Percentiles rank a stretch among this genome's conserved stretches.
Evolutionary conservation across 192 early-diverging fungal species (phyloP).

Genomic region (Coemansia furcata): DNA sequence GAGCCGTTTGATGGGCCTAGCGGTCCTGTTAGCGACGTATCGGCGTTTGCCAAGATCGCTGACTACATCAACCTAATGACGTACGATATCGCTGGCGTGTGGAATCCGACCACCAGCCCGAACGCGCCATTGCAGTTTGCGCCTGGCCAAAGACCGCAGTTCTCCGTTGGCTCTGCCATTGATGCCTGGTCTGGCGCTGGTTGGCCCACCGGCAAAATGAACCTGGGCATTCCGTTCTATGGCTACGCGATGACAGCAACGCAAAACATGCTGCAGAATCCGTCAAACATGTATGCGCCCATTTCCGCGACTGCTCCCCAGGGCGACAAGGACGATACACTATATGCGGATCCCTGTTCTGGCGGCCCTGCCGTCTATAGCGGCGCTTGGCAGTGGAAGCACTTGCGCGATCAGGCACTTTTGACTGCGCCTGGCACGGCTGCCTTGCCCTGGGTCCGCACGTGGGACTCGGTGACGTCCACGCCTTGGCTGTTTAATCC

Average conservation of each 20-base stretch:
- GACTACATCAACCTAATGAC: constrained; percentile 67
- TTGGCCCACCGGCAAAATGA: constrained; percentile 55
- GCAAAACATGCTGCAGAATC: constrained; percentile 8
- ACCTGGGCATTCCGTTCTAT: constrained; percentile 59
- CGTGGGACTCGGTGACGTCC: constrained; percentile 56
- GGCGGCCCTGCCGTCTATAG: constrained; percentile 42
- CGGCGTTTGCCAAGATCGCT: constrained; percentile 57
- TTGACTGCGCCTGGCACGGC: constrained; percentile 12
- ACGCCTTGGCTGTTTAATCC: constrained; percentile 73
- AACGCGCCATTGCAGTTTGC: constrained; percentile 55
- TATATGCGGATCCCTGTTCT: constrained; percentile 54
- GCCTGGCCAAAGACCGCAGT: constrained; percentile 6
- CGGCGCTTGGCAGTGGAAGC: constrained; percentile 61
- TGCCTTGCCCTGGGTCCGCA: constrained; percentile 56
- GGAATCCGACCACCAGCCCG: constrained; percentile 54
- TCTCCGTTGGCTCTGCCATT: constrained; percentile 45
- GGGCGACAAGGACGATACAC: constrained; percentile 54
- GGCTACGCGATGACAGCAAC: constrained; percentile 34
- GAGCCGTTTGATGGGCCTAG: constrained; percentile 56
- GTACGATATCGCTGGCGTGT: constrained; percentile 58
- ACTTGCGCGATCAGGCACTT: constrained; percentile 57
- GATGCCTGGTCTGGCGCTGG: constrained; percentile 53
- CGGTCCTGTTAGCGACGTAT: constrained; percentile 53
- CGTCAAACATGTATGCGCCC: constrained; percentile 11
- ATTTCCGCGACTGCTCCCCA: constrained; percentile 30